A percentile compares a stretch with the other conserved stretches of the same genome.
phyloP scores from a whole-genome alignment of 208 protist genomes.

The Leishmania tropica region DNA sequence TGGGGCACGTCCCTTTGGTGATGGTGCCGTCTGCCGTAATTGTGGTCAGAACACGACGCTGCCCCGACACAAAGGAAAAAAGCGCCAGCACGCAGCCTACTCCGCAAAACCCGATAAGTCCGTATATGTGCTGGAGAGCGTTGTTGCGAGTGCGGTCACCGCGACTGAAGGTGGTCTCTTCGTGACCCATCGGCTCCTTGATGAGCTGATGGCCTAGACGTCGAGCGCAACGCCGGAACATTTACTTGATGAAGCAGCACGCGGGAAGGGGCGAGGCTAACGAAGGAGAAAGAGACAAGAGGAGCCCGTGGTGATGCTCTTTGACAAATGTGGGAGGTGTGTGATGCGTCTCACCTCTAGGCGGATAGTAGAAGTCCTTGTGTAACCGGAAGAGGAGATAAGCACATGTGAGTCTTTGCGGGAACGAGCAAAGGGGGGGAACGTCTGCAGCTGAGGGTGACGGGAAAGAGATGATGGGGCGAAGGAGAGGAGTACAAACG shows the following conservation, averaged over 20 bases:
- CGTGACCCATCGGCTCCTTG: conserved; percentile 89
- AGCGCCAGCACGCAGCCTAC: conserved; percentile 64
- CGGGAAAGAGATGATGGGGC: neutral
- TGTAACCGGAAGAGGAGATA: neutral
- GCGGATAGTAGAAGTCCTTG: neutral
- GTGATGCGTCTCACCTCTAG: conserved; percentile 1
- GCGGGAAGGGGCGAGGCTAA: neutral
- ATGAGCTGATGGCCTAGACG: conserved; percentile 85
- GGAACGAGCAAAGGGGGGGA: too few relatives aligned
- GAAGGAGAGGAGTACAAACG: neutral
- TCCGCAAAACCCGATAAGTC: conserved; percentile 43
- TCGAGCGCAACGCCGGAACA: conserved; percentile 62
- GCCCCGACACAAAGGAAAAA: conserved; percentile 58
- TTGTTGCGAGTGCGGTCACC: conserved; percentile 62
- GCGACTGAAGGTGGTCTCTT: conserved; percentile 83
- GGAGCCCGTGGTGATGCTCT: too few relatives aligned
- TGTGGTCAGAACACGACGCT: conserved; percentile 52
- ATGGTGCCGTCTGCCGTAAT: conserved; percentile 70
- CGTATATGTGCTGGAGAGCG: conserved; percentile 64
- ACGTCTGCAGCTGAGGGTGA: neutral
- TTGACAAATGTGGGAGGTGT: neutral
- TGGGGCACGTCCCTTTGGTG: conserved; percentile 63
- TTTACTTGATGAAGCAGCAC: conserved; percentile 16
- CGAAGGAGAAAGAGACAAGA: neutral
- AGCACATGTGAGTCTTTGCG: neutral